These are phyloP conservation scores for Sisymbrium altissimum DNA, from an alignment of 345 rosid genomes.

Conservation along the genomic window DNA sequence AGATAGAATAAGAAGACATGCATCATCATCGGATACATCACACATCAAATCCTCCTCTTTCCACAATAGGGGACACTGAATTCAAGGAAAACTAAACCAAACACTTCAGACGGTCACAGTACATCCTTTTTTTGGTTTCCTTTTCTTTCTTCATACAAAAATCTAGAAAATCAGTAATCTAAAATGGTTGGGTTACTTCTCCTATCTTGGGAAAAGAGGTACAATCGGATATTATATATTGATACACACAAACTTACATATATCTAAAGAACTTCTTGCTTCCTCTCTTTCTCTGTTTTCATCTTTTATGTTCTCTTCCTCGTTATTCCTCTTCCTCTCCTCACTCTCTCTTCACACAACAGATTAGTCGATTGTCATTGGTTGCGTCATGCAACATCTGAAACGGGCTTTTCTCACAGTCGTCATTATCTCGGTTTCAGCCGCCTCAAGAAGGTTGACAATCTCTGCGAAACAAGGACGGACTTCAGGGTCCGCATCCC, in stretches of 20 bases:
- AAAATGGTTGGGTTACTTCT: slow-evolving; percentile 37
- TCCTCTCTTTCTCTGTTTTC: slow-evolving; percentile 9
- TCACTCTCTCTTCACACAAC: slow-evolving; percentile 1
- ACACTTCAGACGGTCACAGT: slow-evolving; percentile 17
- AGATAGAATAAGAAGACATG: neutral
- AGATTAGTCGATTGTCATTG: slow-evolving; percentile 42
- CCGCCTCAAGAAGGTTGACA: slow-evolving; percentile 41
- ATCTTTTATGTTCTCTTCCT: neutral
- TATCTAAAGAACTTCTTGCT: slow-evolving; percentile 39
- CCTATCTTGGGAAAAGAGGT: slow-evolving; percentile 34
- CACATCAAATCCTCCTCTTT: neutral
- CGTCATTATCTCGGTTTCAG: slow-evolving; percentile 40
- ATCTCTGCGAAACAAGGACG: slow-evolving; percentile 42
- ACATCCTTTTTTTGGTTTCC: neutral
- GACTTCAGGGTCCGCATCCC: slow-evolving; percentile 43
- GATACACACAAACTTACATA: slow-evolving; percentile 44
- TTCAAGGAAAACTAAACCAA: slow-evolving; percentile 27
- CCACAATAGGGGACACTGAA: neutral
- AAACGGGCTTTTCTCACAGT: slow-evolving; percentile 47
- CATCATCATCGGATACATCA: neutral
- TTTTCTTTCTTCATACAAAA: slow-evolving; percentile 23
- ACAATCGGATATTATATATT: slow-evolving; percentile 20
- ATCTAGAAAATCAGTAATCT: slow-evolving; percentile 22
- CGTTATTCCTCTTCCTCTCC: neutral
- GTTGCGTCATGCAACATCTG: slow-evolving; percentile 48